Evolutionary conservation across 2,329 filamentous ascomycete species (phyloP), one percentile per base, ranked within the genome.

Genomic region (Fusarium stilboides): DNA sequence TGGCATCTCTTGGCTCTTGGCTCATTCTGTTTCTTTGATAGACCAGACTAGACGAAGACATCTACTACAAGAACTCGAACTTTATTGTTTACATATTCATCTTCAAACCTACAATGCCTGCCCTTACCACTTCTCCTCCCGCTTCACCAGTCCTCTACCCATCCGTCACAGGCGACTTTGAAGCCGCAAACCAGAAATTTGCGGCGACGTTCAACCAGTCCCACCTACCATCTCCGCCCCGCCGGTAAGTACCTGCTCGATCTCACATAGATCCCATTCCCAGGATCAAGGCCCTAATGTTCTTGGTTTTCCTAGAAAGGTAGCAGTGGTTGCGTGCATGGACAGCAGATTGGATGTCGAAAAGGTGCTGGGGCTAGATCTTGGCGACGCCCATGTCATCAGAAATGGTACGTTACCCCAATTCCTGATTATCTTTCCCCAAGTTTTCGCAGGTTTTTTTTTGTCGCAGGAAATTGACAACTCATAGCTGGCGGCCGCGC

Each of bases 311-410:
- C 36, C 17, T 47, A 80, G 79, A 54, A 80, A 80, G 43, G 76
- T 80, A 8, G 70, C 73, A 7, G 69, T 78, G 28, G 85, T 95
- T 44, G 92, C 92, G 1, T 96, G 93, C 80, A 96, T 96, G 92
- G 92, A 96, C 75, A 91, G 93, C 7, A 88, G 92, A 52, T 82
- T 90, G 71, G 86, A 95, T 74, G 89, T 92, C 0, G 85, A 88
- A 5, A 82, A 86, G 14, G 91, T 91, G 2, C 91, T 94, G 15
- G 72, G 72, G 17, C 37, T 74, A 3, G 73, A 95, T 72, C 89
- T 92, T 0, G 92, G 93, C 40, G 91, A 94, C 68, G 93, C 92
- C 1, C 92, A 96, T 78, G 88, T 94, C 33, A 91, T 94, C 62
- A 88, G 92, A 61, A 94, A 94, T 69, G 91, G 69, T 71, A 39